Conservation (phyloP, 148 eudicot species). For the Oxyria digyna region DNA sequence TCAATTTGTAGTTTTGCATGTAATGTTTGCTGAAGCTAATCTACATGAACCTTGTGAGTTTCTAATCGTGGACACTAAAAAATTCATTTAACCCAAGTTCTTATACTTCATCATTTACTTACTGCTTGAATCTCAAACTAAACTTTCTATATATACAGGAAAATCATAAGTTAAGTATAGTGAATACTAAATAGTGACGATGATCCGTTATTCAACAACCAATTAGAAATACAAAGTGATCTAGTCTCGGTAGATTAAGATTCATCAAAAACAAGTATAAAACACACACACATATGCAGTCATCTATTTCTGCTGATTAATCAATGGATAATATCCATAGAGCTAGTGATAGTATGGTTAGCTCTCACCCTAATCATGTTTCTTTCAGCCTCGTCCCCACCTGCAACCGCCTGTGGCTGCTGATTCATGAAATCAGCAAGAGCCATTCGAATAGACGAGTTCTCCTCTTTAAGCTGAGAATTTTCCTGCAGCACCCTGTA, state of each 20-base stretch:
- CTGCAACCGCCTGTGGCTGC: background rate
- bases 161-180: background rate
- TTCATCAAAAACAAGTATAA: background rate
- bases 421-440: conserved; percentile 21
- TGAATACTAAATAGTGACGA: background rate
- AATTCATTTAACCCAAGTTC: background rate
- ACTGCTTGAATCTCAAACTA: background rate
- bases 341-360: background rate
- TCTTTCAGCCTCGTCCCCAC: conserved; percentile 1
- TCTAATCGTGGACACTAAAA: background rate
- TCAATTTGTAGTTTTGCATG: background rate
- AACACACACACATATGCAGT: background rate
- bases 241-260: background rate
- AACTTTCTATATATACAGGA: background rate
- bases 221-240: background rate
- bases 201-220: background rate
- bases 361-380: conserved; percentile 10
- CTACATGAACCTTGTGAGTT: background rate
- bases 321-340: conserved; percentile 3
- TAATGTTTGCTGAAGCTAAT: background rate
- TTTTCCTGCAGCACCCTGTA: conserved; percentile 31
- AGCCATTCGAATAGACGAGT: conserved; percentile 16
- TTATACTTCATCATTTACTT: background rate
- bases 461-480: conserved; percentile 21
- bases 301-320: background rate